Conservation (phyloP, 305 asterid species). For the Ajuga reptans region DNA sequence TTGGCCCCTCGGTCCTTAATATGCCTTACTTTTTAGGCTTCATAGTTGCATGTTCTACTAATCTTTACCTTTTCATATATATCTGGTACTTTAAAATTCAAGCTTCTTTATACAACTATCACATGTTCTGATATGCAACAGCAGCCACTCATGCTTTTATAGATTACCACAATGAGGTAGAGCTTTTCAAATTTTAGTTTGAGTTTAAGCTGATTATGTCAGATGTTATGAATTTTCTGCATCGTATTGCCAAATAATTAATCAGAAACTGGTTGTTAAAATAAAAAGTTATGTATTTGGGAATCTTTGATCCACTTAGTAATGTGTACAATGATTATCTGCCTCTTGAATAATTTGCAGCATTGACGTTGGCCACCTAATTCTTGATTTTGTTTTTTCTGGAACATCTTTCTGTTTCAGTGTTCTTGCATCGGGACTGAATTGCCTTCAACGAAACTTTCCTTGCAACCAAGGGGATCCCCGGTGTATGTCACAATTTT, state of each 20-base stretch:
- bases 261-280: background rate
- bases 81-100: background rate
- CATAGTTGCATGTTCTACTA: background rate
- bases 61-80: background rate
- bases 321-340: background rate
- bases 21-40: background rate
- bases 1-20: slow-evolving; percentile 17
- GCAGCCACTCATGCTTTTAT: no score
- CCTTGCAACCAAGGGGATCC: slow-evolving; percentile 59
- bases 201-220: no score
- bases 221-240: background rate
- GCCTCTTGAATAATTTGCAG: background rate
- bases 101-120: no score
- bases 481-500: slow-evolving; percentile 31
- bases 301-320: background rate
- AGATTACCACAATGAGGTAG: no score
- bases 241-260: background rate
- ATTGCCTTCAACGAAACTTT: slow-evolving; percentile 59
- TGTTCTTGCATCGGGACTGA: slow-evolving; percentile 38
- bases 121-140: no score
- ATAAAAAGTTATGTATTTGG: no score
- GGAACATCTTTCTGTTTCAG: slow-evolving; percentile 32
- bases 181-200: no score
- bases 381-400: background rate
- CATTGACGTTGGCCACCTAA: background rate